phyloP scores from a whole-genome alignment of 2,329 filamentous ascomycete species.

The Bipolaris oryzae region DNA sequence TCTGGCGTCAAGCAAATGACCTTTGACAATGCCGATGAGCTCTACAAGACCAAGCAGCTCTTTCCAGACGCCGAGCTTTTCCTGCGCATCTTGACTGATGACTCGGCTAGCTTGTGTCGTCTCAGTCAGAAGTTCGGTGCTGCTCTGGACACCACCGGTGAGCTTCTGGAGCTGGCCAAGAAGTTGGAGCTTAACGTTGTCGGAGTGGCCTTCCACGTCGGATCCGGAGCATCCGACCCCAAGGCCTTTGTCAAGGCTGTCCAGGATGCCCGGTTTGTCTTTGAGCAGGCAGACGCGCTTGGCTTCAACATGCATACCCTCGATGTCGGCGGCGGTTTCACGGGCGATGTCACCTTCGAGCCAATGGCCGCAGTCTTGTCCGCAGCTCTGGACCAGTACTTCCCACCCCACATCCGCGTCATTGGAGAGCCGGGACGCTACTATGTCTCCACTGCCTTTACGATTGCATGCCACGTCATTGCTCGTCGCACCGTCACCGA shows the following conservation, averaged over 20 bases:
- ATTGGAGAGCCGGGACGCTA: slow-evolving; percentile 97
- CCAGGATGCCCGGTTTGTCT: slow-evolving; percentile 83
- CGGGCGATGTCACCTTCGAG: slow-evolving; percentile 89
- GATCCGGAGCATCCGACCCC: slow-evolving; percentile 95
- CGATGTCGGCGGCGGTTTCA: slow-evolving; percentile 94
- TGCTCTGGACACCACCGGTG: slow-evolving; percentile 78
- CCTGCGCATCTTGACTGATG: slow-evolving; percentile 93
- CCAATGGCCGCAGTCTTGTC: slow-evolving; percentile 82
- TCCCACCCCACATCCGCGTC: slow-evolving; percentile 80
- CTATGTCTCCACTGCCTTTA: slow-evolving; percentile 93
- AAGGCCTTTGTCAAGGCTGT: slow-evolving; percentile 89
- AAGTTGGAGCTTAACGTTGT: slow-evolving; percentile 87
- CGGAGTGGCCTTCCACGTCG: slow-evolving; percentile 97
- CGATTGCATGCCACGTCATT: slow-evolving; percentile 93
- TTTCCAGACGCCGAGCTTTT: slow-evolving; percentile 89
- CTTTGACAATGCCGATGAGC: slow-evolving; percentile 97
- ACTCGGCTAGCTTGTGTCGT: slow-evolving; percentile 91
- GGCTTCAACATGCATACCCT: slow-evolving; percentile 85
- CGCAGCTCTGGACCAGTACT: slow-evolving; percentile 82
- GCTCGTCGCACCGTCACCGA: slow-evolving; percentile 87
- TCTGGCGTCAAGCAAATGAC: slow-evolving; percentile 96
- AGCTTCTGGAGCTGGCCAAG: slow-evolving; percentile 79
- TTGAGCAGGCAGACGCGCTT: slow-evolving; percentile 77
- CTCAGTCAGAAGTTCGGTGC: slow-evolving; percentile 98
- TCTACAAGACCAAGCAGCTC: slow-evolving; percentile 95